phyloP scores from a whole-genome alignment of 352 stramenopile species.

The Phytophthora citrophthora region DNA sequence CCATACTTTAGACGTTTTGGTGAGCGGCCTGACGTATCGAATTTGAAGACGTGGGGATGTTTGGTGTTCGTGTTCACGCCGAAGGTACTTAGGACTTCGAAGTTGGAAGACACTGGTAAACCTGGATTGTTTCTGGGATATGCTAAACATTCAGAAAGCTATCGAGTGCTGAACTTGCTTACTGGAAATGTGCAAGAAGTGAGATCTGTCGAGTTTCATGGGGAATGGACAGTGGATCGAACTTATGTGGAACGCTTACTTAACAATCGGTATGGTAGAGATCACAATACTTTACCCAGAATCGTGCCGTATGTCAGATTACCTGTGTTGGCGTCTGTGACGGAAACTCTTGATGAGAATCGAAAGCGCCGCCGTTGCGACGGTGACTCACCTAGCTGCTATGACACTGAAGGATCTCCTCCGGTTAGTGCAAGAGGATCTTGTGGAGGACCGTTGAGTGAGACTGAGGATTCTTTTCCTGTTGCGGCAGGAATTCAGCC shows the following conservation, averaged over 20 bases:
- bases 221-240: background rate
- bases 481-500: slow-evolving; percentile 3
- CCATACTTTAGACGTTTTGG: background rate
- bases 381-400: background rate
- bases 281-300: background rate
- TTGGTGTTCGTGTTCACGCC: background rate
- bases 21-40: background rate
- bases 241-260: background rate
- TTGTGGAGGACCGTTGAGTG: background rate
- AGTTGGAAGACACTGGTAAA: background rate
- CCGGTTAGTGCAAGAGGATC: background rate
- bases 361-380: slow-evolving; percentile 15
- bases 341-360: no score
- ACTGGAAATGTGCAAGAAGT: background rate
- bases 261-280: background rate
- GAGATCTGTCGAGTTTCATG: background rate
- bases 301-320: background rate
- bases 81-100: background rate
- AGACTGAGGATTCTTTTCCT: background rate
- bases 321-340: background rate
- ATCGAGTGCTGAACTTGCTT: background rate
- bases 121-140: background rate
- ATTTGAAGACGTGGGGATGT: background rate
- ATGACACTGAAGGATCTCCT: slow-evolving; percentile 1
- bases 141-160: background rate